phyloP scores from a whole-genome alignment of 305 asterid species.

The Nicotiana rustica region DNA sequence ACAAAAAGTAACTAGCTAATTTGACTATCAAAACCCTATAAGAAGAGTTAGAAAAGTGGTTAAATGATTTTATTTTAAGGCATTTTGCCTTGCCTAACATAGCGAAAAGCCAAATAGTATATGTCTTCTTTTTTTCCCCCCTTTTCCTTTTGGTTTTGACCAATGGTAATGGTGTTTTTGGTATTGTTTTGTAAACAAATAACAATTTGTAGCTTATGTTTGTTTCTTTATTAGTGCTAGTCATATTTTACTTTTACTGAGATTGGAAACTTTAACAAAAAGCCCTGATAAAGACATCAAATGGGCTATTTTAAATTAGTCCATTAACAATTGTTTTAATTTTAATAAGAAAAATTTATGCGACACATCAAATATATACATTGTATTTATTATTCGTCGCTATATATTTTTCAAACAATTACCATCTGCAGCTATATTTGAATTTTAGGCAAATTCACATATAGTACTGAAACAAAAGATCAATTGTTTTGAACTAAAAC shows the following conservation, averaged over 20 bases:
- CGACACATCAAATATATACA: too few relatives aligned
- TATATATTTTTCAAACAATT: too few relatives aligned
- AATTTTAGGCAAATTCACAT: too few relatives aligned
- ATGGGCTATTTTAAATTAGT: neutral
- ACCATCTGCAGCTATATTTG: too few relatives aligned
- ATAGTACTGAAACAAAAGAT: too few relatives aligned
- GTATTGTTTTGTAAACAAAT: neutral
- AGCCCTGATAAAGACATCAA: neutral
- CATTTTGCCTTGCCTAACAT: conserved; percentile 18
- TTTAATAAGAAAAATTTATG: too few relatives aligned
- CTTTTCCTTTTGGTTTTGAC: neutral
- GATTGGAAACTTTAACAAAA: neutral
- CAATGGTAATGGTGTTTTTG: neutral
- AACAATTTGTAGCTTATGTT: conserved; percentile 19
- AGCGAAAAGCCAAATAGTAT: neutral
- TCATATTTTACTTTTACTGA: neutral
- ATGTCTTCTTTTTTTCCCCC: neutral
- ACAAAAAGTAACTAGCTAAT: neutral
- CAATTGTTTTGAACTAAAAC: too few relatives aligned
- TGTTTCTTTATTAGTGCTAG: conserved; percentile 11
- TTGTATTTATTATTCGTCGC: neutral
- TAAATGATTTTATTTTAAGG: neutral
- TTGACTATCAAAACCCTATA: neutral
- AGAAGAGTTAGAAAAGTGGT: neutral
- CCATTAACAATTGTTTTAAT: neutral